These are phyloP conservation scores for Entomortierella beljakovae DNA, from an alignment of 192 early-diverging fungal species.

Conservation along the genomic window DNA sequence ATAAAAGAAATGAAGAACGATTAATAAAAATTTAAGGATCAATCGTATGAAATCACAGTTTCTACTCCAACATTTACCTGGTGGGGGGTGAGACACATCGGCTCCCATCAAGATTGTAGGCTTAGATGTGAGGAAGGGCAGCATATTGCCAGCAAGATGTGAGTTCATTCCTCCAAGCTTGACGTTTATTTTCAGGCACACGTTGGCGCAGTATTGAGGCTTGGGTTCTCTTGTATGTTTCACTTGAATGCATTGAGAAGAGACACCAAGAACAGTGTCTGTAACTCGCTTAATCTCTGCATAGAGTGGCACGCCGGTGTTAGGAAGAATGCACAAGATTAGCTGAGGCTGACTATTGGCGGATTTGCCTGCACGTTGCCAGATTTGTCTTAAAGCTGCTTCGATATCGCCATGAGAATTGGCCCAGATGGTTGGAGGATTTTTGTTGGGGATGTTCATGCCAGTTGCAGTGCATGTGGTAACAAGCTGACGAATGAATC, in stretches of 20 bases:
- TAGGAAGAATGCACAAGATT: conserved; percentile 86
- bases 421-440: conserved; percentile 60
- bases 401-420: conserved; percentile 78
- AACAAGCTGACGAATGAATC: conserved; percentile 80
- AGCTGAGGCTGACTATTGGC: conserved; percentile 81
- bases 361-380: conserved; percentile 73
- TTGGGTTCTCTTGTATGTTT: conserved; percentile 84
- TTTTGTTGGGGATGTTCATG: conserved; percentile 65
- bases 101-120: conserved; percentile 92
- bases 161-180: conserved; percentile 94
- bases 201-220: conserved; percentile 95
- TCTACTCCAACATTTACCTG: conserved; percentile 65
- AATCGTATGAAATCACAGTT: background rate
- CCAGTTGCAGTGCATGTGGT: conserved; percentile 78
- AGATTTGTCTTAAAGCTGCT: conserved; percentile 74
- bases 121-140: conserved; percentile 74
- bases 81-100: conserved; percentile 87
- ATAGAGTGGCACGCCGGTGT: conserved; percentile 85
- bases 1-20: background rate
- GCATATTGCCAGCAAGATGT: conserved; percentile 64
- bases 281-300: conserved; percentile 89
- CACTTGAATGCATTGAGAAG: conserved; percentile 91
- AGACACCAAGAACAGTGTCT: conserved; percentile 91
- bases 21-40: background rate
- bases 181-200: conserved; percentile 94